Percentiles rank a stretch among this genome's conserved stretches.
Conservation (phyloP, 805 yeast genomes). For the Nakazawaea laoshanensis region DNA sequence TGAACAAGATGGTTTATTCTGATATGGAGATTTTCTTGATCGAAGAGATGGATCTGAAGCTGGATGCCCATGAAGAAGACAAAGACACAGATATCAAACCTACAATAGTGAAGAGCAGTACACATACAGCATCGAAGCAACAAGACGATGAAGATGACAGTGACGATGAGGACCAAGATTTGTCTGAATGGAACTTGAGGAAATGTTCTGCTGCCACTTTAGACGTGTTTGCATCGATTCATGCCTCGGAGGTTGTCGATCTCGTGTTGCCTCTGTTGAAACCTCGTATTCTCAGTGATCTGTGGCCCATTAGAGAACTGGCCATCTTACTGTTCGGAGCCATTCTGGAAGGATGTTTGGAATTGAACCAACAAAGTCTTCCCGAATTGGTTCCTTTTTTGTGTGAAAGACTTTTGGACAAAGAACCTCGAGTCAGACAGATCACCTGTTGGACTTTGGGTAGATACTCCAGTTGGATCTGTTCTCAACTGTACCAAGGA, state of each 20-base stretch:
- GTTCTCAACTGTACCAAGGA: conserved; percentile 56
- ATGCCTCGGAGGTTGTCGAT: conserved; percentile 60
- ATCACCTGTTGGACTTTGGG: conserved; percentile 95
- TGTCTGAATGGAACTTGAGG: conserved; percentile 82
- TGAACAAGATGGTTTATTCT: conserved; percentile 80
- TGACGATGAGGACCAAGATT: conserved; percentile 58
- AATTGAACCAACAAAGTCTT: conserved; percentile 58
- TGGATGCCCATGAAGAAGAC: conserved; percentile 73
- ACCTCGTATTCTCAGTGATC: conserved; percentile 53
- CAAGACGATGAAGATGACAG: conserved; percentile 61
- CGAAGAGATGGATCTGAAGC: conserved; percentile 59
- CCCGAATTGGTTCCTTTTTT: conserved; percentile 80
- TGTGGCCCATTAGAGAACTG: conserved; percentile 92
- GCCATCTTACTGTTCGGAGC: conserved; percentile 94
- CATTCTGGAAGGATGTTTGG: conserved; percentile 80
- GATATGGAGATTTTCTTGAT: conserved; percentile 68
- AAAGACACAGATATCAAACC: conserved; percentile 86
- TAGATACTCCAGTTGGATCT: conserved; percentile 77
- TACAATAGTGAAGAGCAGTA: conserved; percentile 53
- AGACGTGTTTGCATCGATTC: conserved; percentile 65
- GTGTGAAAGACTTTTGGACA: conserved; percentile 69
- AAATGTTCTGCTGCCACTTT: conserved; percentile 93
- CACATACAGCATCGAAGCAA: conserved; percentile 20
- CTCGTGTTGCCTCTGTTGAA: conserved; percentile 69
- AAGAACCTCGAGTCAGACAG: conserved; percentile 79